These are phyloP conservation scores for Colletotrichum tamarilloi DNA, from an alignment of 2,329 filamentous ascomycete genomes.

Conservation along the genomic window DNA sequence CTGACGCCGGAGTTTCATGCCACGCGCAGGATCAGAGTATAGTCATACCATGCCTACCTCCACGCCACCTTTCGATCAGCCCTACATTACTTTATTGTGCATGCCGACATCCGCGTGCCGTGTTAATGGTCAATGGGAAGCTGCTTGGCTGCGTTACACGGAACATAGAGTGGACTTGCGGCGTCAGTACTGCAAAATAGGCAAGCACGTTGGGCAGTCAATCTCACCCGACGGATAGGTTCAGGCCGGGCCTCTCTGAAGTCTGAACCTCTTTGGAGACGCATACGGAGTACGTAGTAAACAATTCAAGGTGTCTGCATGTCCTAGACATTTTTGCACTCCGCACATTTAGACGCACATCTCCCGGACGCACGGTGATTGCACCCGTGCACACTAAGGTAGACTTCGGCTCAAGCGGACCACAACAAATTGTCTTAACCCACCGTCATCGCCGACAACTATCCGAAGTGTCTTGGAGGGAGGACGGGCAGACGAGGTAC, in stretches of 20 bases:
- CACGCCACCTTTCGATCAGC: background rate
- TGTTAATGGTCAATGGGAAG: background rate
- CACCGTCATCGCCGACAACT: background rate
- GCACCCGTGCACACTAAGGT: background rate
- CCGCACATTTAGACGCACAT: background rate
- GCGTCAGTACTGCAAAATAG: background rate
- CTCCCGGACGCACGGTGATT: background rate
- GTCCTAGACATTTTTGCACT: conserved; percentile 4
- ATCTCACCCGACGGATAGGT: background rate
- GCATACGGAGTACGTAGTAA: background rate
- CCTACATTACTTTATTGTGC: background rate
- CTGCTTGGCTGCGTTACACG: too few species aligned
- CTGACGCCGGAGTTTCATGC: background rate
- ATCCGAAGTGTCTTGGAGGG: background rate
- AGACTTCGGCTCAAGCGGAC: conserved; percentile 8
- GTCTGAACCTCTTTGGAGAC: background rate
- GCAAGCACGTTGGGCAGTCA: background rate
- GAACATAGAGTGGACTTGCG: background rate
- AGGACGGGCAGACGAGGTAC: background rate
- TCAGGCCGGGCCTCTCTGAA: background rate
- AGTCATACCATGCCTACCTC: background rate
- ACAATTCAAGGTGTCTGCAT: background rate
- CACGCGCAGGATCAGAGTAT: background rate
- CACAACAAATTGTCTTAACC: conserved; percentile 1
- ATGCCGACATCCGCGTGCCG: background rate